Base-by-base conservation (phyloP, 129 eudicot species). In the Centaurea solstitialis region DNA sequence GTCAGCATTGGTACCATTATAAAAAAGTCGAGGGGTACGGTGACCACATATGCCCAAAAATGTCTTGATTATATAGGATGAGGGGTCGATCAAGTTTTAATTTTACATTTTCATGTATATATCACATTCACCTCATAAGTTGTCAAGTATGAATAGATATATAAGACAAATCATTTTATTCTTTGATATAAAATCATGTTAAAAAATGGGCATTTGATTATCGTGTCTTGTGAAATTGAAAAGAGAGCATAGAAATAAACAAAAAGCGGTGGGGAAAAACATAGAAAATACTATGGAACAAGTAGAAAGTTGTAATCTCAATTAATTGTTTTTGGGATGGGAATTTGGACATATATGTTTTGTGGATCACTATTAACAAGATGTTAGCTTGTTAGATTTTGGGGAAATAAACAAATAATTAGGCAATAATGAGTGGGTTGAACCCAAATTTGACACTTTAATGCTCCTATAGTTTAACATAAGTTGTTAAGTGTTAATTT, bases 261-360 rank as follows among this genome's bases (percentile, higher is more conserved):
- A 70, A 72, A 72, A 73, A 61, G 73, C 4, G 74, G 68, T 73
- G 78, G 64, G 84, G 53, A 62, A 73, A 73, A 80, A 73, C 79
- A 73, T 73, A 80, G 70, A 72, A 40, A 73, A 80, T 23, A 80
- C 79, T 7, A 73, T 80, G 74, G 67, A 40, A 73, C 53, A 80
- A 73, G 79, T 73, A 64, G 68, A 80, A 73, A 66, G 50, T 80
- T 80, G 70, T 73, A 80, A 64, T 74, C 65, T 80, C 79, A 80
- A 80, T 75, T 47, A 74, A 80, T 72, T 59, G 40, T 40, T 80
- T 73, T 22, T 80, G 79, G 73, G 84, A 80, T 80, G 78, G 84
- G 84, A 73, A 80, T 73, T 80, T 80, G 74, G 68, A 73, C 79
- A 73, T 33, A 33, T 33, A 33, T 73, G 79, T 80, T 73, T 80